Evolutionary conservation across 352 stramenopile species (phyloP), one percentile per base, ranked within the genome.

Genomic region (Pythium volutum): DNA sequence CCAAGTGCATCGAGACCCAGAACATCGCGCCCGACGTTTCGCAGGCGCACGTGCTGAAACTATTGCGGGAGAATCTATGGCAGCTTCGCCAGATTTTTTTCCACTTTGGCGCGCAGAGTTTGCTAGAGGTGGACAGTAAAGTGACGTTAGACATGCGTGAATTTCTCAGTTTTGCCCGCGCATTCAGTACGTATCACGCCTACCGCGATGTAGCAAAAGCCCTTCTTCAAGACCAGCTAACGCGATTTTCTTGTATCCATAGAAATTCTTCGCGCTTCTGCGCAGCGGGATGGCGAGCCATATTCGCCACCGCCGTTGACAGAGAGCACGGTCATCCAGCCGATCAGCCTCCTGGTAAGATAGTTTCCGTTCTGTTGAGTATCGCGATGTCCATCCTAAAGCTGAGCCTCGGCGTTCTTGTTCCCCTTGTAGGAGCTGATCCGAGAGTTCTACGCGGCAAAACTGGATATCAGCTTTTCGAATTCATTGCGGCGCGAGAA

Each of bases 41-140:
- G 4, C 80, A 88, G 51, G 55, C 55, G 5, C 80, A 90, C 57
- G 82, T 92, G 15, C 71, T 89, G 62, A 85, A 88, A 55, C 72
- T 92, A 18, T 55, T 92, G 23, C 79, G 66, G 12, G 76, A 89
- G 25, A 66, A 87, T 22, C 73, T 90, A 16, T 92, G 82, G 82
- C 76, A 76, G 12, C 54, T 92, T 55, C 88, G 89, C 52, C 82
- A 92, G 31, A 81, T 89, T 39, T 92, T 92, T 59, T 85, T 73
- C 14, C 82, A 92, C 26, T 90, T 92, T 46, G 74, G 64, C 18
- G 73, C 74, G 34, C 82, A 90, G 45, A 89, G 76, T 23, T 59
- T 92, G 12, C 67, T 71, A 2, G 70, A 88, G 59, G 78, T 88
- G 15, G 74, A 85, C 49, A 79, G 53, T 38, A 80, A 76, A 29